Evolutionary conservation across 306 rosid species (phyloP).

Genomic region (Abrus precatorius): DNA sequence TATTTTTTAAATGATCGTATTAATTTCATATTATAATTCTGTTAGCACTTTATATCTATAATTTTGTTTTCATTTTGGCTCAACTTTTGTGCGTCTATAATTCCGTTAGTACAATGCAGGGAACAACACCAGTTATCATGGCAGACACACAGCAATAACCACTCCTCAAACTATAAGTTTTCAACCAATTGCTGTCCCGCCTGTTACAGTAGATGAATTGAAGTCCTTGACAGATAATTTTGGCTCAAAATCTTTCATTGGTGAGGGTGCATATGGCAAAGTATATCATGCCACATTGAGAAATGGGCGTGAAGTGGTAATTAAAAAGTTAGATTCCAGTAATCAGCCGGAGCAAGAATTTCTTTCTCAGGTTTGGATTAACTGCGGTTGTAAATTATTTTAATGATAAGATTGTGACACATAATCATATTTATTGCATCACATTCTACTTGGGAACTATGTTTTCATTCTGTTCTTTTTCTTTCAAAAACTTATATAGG

Average conservation of each 20-base stretch:
- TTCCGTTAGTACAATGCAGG: conserved; percentile 56
- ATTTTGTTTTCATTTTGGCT: conserved; percentile 20
- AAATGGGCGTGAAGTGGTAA: conserved; percentile 68
- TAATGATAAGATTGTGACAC: neutral
- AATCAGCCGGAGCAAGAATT: conserved; percentile 80
- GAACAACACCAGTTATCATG: conserved; percentile 45
- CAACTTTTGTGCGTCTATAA: conserved; percentile 19
- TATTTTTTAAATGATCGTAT: neutral
- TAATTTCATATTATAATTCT: conserved; percentile 8
- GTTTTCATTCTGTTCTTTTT: conserved; percentile 10
- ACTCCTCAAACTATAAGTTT: conserved; percentile 48
- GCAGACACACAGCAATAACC: conserved; percentile 53
- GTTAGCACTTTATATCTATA: neutral
- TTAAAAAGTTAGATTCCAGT: conserved; percentile 82
- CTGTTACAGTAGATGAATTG: conserved; percentile 74
- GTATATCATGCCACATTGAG: conserved; percentile 66
- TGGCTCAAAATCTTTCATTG: conserved; percentile 69
- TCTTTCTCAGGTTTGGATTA: conserved; percentile 70
- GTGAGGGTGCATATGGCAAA: conserved; percentile 90
- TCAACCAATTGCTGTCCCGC: conserved; percentile 76
- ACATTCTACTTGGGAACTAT: neutral
- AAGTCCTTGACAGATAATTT: conserved; percentile 76
- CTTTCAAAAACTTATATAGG: conserved; percentile 49
- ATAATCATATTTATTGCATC: conserved; percentile 6
- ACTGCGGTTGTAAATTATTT: neutral